Evolutionary conservation across 2,329 filamentous ascomycete genomes (phyloP).

Genomic region (Trichoderma gracile): DNA sequence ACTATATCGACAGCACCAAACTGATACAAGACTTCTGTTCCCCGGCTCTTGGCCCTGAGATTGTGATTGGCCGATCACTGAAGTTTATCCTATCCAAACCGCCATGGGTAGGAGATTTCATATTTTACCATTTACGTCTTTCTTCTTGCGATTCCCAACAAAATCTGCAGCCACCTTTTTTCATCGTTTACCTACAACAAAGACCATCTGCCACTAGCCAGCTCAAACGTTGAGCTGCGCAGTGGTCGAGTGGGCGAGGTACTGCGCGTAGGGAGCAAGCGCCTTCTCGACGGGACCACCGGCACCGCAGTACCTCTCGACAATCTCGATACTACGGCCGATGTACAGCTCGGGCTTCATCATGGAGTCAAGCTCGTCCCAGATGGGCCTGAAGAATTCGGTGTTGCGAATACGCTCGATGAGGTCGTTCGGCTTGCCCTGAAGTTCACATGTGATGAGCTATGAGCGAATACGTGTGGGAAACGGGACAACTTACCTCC

Average conservation of each 20-base stretch:
- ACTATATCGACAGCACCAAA: too few species aligned
- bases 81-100: too few species aligned
- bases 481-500: slow-evolving; percentile 33
- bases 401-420: slow-evolving; percentile 72
- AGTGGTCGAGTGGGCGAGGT: slow-evolving; percentile 34
- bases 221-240: slow-evolving; percentile 23
- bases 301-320: slow-evolving; percentile 47
- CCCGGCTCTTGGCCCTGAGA: too few species aligned
- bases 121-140: too few species aligned
- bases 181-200: too few species aligned
- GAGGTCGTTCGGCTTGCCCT: slow-evolving; percentile 77
- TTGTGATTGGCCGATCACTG: too few species aligned
- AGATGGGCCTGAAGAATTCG: slow-evolving; percentile 74
- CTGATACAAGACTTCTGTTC: too few species aligned
- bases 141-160: too few species aligned
- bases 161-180: too few species aligned
- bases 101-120: too few species aligned
- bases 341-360: slow-evolving; percentile 60
- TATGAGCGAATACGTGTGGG: slow-evolving; percentile 46
- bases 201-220: too few species aligned
- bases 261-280: slow-evolving; percentile 41
- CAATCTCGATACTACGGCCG: slow-evolving; percentile 48
- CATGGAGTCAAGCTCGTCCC: slow-evolving; percentile 66
- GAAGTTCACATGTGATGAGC: slow-evolving; percentile 35
- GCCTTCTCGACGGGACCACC: slow-evolving; percentile 43